Evolutionary conservation across 179 eudicot genomes (phyloP), one percentile per base, ranked within the genome.

Genomic region (Spergularia azorica): DNA sequence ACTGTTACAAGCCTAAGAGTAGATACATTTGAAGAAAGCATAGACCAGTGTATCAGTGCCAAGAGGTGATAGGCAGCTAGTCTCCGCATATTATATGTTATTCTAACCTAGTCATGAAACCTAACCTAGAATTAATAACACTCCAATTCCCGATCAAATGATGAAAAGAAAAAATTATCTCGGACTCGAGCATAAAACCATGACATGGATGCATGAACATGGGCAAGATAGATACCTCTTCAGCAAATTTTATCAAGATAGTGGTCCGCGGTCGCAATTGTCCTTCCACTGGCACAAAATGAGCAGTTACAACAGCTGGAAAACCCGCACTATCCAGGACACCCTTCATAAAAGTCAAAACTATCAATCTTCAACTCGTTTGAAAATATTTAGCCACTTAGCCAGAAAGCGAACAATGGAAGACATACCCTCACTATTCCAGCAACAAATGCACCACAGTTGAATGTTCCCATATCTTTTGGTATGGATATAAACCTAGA

Each of bases 391-490:
- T n/a, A n/a, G n/a, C n/a, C n/a, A 72, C 12, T 52, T 26, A 60
- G 36, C 36, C 7, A 63, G 18, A 5, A 41, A 32, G 43, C 67
- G 36, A 58, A 56, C 61, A 54, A 73, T 72, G 36, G 14, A 68
- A 61, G 43, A 81, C 87, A 38, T 80, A 95, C 99, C 92, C 93
- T 89, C 70, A 95, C 99, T 72, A 95, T 91, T 84, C 99, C 99
- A 75, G 99, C 98, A 76, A 95, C 99, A 89, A 95, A 95, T 39
- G 99, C 99, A 48, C 99, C 99, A 69, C 97, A 95, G 79, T 95
- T 95, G 76, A 95, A 95, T 58, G 98, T 88, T 36, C 99, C 99
- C 99, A 95, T 95, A 84, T 95, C 99, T 82, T 95, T 95, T 16
- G 99, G 99, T 86, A 91, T 86, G 55, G 99, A 95, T 70, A 95